phyloP scores from a whole-genome alignment of 768 basidiomycete species.

The Xerocomellus dryophilus region DNA sequence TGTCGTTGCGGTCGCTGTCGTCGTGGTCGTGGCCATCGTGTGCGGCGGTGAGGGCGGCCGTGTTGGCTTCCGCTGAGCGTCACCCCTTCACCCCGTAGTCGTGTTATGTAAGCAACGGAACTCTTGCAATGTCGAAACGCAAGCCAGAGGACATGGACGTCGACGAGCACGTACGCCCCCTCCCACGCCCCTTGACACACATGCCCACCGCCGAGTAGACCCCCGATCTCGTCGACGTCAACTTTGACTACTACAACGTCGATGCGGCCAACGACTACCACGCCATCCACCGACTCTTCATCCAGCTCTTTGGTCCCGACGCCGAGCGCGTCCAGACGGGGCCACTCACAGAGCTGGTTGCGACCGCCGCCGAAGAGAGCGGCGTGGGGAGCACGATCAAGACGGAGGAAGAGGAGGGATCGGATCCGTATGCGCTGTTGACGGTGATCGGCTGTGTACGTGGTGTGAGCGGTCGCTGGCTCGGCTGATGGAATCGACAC shows the following conservation, averaged over 20 bases:
- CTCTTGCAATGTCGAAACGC: conserved; percentile 47
- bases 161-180: conserved; percentile 42
- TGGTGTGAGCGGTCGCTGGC: neutral
- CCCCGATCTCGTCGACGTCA: conserved; percentile 24
- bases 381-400: conserved; percentile 87
- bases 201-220: conserved; percentile 12
- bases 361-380: conserved; percentile 69
- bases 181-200: conserved; percentile 1
- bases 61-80: no score
- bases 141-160: conserved; percentile 43
- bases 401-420: conserved; percentile 52
- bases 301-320: conserved; percentile 70
- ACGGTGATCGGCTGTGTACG: conserved; percentile 79
- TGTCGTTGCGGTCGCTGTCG: conserved; percentile 26
- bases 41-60: conserved; percentile 7
- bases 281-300: conserved; percentile 72
- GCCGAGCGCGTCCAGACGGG: conserved; percentile 67
- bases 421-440: conserved; percentile 84
- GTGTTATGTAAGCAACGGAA: conserved; percentile 17
- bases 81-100: conserved; percentile 7
- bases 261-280: conserved; percentile 81
- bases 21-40: conserved; percentile 24
- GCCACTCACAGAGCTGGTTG: conserved; percentile 75
- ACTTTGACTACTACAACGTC: conserved; percentile 90
- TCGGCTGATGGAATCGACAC: neutral